Conservation (phyloP, 768 basidiomycete genomes). For the Russula dissimulans region DNA sequence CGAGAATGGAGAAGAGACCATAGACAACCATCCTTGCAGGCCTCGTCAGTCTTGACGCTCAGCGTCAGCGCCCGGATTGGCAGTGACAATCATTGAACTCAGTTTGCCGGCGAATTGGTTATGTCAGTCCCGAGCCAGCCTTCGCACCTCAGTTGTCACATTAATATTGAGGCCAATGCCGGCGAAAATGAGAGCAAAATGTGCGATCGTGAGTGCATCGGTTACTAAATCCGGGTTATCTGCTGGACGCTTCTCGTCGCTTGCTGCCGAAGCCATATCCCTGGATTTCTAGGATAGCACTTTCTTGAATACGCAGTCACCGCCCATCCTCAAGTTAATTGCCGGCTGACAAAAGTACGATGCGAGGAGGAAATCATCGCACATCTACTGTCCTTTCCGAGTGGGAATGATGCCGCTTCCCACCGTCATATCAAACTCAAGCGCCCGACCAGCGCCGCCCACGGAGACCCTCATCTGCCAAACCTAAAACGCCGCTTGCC, state of each 20-base stretch:
- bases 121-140: background rate
- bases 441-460: conserved; percentile 14
- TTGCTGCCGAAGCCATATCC: conserved; percentile 6
- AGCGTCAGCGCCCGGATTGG: conserved; percentile 15
- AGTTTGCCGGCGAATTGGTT: conserved; percentile 15
- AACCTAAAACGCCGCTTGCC: conserved; percentile 18
- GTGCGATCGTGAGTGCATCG: background rate
- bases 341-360: background rate
- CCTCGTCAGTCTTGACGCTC: background rate
- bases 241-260: background rate
- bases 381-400: background rate
- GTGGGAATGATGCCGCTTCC: background rate
- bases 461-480: conserved; percentile 18
- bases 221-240: conserved; percentile 4
- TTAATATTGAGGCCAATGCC: conserved; percentile 2
- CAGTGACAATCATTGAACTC: conserved; percentile 18
- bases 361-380: background rate
- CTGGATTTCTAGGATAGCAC: background rate
- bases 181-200: conserved; percentile 6
- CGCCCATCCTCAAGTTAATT: background rate
- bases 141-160: conserved; percentile 13
- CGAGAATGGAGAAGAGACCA: background rate
- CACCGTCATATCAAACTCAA: conserved; percentile 1
- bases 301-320: background rate
- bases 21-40: background rate